Evolutionary conservation across 2,329 filamentous ascomycete genomes (phyloP), one percentile per base, ranked within the genome.

Genomic region (Pyricularia grisea): DNA sequence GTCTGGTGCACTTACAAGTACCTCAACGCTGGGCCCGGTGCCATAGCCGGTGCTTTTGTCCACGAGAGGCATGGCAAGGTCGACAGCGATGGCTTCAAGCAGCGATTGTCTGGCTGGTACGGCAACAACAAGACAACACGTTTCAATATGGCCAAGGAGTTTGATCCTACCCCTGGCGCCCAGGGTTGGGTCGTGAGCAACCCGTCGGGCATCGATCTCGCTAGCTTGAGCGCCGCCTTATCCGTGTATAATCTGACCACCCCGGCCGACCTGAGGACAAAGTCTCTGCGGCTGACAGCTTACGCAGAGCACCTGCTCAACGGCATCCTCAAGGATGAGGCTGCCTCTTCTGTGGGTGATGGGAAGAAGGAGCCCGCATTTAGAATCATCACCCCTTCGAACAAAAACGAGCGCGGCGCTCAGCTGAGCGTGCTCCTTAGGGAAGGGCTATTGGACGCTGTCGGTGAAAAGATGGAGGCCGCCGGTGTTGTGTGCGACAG

Each of bases 1-100:
- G 92, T 87, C 68, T 97, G 93, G 93, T 97, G 93, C 79, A 94
- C 90, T 23, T 97, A 97, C 84, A 97, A 97, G 81, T 97, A 97
- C 80, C 86, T 97, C 77, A 97, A 97, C 76, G 88, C 89, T 30
- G 93, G 93, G 0, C 92, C 93, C 0, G 93, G 93, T 4, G 85
- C 89, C 20, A 96, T 96, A 72, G 92, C 87, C 0, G 93, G 90
- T 0, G 82, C 90, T 0, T 97, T 93, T 73, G 90, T 97, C 10
- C 92, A 97, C 77, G 87, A 92, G 75, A 83, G 81, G 58, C 90
- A 96, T 76, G 88, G 90, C 60, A 77, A 77, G 28, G 88, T 92
- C 12, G 58, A 17, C 20, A 67, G 75, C 9, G 75, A 78, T 12
- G 75, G 81, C 0, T 94, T 89, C 75, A 83, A 84, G 20, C 89